A percentile compares a stretch with the other conserved stretches of the same genome.
Conservation (phyloP, 2,329 filamentous ascomycete genomes). For the Fusarium sterilihyphosum region DNA sequence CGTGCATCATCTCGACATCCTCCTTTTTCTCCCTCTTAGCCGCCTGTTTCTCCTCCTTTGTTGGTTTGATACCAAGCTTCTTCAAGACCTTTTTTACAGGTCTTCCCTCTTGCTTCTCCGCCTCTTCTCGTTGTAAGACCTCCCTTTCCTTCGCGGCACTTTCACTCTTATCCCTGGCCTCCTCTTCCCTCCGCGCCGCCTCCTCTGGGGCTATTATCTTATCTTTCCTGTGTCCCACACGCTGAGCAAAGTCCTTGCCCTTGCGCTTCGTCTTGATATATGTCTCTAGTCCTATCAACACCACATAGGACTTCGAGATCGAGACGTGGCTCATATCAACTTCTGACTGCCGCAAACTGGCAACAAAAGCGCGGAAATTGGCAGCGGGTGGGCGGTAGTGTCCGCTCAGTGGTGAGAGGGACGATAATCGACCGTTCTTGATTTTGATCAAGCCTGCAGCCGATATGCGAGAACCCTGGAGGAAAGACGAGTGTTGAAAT, state of each 20-base stretch:
- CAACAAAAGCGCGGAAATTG: conserved; percentile 86
- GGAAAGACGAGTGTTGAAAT: conserved; percentile 91
- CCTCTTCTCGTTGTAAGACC: conserved; percentile 52
- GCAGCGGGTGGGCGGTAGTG: conserved; percentile 86
- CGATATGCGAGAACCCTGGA: conserved; percentile 74
- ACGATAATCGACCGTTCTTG: conserved; percentile 79
- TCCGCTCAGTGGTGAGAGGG: conserved; percentile 76
- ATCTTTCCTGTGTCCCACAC: conserved; percentile 63
- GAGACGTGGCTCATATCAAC: conserved; percentile 83
- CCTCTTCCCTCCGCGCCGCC: conserved; percentile 65
- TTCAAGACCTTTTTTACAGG: conserved; percentile 50
- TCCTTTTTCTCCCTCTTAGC: conserved; percentile 38
- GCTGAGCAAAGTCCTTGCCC: conserved; percentile 65
- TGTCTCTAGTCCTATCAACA: conserved; percentile 83
- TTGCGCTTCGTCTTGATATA: conserved; percentile 76
- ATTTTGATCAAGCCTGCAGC: conserved; percentile 88
- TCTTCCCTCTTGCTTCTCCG: conserved; percentile 51
- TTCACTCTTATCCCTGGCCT: conserved; percentile 68
- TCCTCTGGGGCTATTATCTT: conserved; percentile 71
- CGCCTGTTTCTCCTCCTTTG: conserved; percentile 35
- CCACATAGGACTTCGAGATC: conserved; percentile 83
- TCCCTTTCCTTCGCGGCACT: conserved; percentile 64
- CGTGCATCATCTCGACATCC: conserved; percentile 19
- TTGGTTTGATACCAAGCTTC: conserved; percentile 52
- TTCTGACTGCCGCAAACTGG: conserved; percentile 74